Evolutionary conservation across 371 early-diverging fungal genomes (phyloP), one percentile per base, ranked within the genome.

Genomic region (Mucor irregularis): DNA sequence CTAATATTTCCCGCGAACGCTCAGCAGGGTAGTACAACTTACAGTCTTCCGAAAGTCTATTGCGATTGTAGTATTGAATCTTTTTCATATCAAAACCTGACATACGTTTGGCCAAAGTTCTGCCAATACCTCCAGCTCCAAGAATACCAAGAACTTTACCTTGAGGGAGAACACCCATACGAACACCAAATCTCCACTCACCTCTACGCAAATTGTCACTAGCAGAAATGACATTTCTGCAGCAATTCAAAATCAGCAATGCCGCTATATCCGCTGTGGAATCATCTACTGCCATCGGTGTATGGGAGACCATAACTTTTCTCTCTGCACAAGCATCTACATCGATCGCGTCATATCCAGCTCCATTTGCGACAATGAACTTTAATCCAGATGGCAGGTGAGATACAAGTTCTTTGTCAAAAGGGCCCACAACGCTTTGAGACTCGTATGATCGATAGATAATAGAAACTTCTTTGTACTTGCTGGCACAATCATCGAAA

Each of bases 101-200:
- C 57, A 79, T 80, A 28, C 85, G 77, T 51, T 77, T 75, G n/a
- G 83, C 85, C 9, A 84, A 64, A 1, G 85, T 80, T 42, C 73
- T 64, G 1, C 85, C 85, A 35, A 84, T 84, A 17, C 85, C 85
- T 7, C 85, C 85, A 59, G 82, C 74, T n/a, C 85, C 85, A 10
- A 84, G 58, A 30, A 84, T 73, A 51, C 85, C 85, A 19, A 84
- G 42, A 1, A 61, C 69, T 62, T 81, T 77, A 17, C 66, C 73
- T 33, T 80, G 67, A 21, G 78, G 77, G 47, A 81, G 78, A 3
- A 57, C 66, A 10, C 85, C 85, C 70, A 82, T 76, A 25, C 57
- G 55, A 1, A 81, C 51, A 49, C 71, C 76, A 24, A 58, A 51
- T n/a, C 57, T 49, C 76, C 76, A 84, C 5, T 64, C 54, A 8